Conservation (phyloP, 2,329 filamentous ascomycete genomes). For the Diplodia corticola region DNA sequence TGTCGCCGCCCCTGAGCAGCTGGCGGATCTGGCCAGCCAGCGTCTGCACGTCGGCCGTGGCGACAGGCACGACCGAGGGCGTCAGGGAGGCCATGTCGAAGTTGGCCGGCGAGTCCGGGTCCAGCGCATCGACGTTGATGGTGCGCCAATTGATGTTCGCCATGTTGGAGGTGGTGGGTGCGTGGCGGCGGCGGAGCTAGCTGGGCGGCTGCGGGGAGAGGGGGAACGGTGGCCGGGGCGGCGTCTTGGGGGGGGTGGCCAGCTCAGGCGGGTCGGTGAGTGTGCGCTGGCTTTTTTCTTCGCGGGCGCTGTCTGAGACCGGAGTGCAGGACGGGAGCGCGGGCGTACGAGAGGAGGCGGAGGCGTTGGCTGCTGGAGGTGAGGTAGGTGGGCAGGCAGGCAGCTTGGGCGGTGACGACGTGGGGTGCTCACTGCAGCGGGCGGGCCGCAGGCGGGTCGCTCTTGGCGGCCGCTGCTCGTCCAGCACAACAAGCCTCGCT, state of each 20-base stretch:
- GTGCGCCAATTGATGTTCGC: constrained; percentile 70
- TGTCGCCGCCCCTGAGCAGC: constrained; percentile 80
- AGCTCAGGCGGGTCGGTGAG: constrained; percentile 1
- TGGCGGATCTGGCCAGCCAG: constrained; percentile 82
- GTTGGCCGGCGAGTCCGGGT: constrained; percentile 86
- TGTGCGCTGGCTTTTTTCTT: constrained; percentile 20
- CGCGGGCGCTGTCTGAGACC: constrained; percentile 14
- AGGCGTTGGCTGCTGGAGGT: not conserved
- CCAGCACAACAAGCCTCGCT: not conserved
- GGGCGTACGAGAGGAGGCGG: constrained; percentile 19
- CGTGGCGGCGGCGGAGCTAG: not conserved
- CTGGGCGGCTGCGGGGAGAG: not conserved
- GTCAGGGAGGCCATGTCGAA: constrained; percentile 85
- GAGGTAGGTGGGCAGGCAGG: not conserved
- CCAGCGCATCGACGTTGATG: constrained; percentile 89
- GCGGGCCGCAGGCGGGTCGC: constrained; percentile 11
- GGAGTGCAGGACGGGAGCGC: not conserved
- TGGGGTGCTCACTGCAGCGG: constrained; percentile 8
- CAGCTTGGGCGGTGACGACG: constrained; percentile 21
- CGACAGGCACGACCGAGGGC: constrained; percentile 71
- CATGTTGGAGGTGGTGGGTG: constrained; percentile 36
- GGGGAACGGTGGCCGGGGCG: not conserved
- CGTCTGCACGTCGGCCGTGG: constrained; percentile 74
- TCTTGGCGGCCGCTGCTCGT: not conserved
- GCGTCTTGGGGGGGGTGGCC: not conserved